Evolutionary conservation across 2,329 filamentous ascomycete genomes (phyloP), one percentile per base, ranked within the genome.

Genomic region (Phyllachora maydis): DNA sequence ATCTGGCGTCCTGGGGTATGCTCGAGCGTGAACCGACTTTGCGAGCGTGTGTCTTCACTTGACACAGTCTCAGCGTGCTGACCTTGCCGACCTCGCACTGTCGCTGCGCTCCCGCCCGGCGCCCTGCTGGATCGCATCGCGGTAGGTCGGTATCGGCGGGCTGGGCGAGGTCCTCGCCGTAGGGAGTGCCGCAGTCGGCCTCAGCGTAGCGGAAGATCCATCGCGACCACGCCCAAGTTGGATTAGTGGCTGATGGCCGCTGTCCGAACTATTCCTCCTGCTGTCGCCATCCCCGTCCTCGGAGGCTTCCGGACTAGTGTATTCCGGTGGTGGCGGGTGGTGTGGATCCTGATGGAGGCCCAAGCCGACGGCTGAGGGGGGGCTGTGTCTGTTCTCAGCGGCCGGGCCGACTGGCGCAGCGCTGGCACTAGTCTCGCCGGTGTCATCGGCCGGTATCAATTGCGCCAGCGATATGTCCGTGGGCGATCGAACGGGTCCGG

Each of bases 401-500:
- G 35, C 39, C 12, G 33, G 28, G 10, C 29, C 37, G 18, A 39
- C 40, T 19, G 38, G 40, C 18, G 48, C 45, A 21, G 48, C 55
- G 35, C 70, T 73, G 12, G 47, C 56, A 36, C 73, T 76, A 13
- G 66, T 60, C 27, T 82, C 78, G 39, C 81, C 78, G n/a, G 58
- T 65, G 26, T 69, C 63, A 34, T 83, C 73, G 31, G 51, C 57
- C 3, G 62, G 75, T 21, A 78, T 71, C 25, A 93, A 61, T 38
- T 85, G 81, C 14, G 83, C 78, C 22, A 98, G 64, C 6, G 83
- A 93, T 34, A 98, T 98, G 45, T 95, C 88, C 8, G 88, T 95
- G 6, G 88, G 83, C 39, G 79, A 90, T 35, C 85, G 66, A 30
- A 82, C 63, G 2, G 88, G 88, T 3, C 88, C 88, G 1, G 85